These are phyloP conservation scores for Neofusicoccum parvum DNA, from an alignment of 2,329 filamentous ascomycete genomes.

Conservation along the genomic window DNA sequence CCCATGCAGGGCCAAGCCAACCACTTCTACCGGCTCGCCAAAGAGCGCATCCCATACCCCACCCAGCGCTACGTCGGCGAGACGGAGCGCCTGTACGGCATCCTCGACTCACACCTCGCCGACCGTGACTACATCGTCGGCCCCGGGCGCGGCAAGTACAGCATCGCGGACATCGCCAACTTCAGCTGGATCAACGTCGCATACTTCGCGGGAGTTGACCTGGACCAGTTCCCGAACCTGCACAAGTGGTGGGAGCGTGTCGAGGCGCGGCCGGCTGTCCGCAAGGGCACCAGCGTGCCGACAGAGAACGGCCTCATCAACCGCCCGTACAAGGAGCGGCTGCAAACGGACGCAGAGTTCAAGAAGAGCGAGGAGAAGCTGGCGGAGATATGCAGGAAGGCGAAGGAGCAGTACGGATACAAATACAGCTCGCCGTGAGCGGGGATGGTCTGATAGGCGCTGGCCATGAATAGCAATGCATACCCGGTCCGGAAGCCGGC, in stretches of 20 bases:
- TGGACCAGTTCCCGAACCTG: conserved; percentile 46
- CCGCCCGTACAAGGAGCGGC: conserved; percentile 36
- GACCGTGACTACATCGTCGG: conserved; percentile 47
- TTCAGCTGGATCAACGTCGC: conserved; percentile 49
- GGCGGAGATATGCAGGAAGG: conserved; percentile 39
- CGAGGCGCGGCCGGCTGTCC: conserved; percentile 44
- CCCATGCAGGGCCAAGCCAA: conserved; percentile 44
- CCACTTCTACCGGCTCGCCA: conserved; percentile 45
- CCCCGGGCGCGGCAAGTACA: conserved; percentile 47
- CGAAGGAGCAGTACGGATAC: conserved; percentile 51
- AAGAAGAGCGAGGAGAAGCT: conserved; percentile 48
- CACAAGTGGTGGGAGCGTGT: conserved; percentile 49
- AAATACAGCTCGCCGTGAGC: conserved; percentile 39
- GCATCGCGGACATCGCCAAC: conserved; percentile 50
- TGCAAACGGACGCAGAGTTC: conserved; percentile 53
- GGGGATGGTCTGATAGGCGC: not conserved
- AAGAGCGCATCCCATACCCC: conserved; percentile 47
- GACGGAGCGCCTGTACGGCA: conserved; percentile 49
- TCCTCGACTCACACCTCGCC: conserved; percentile 45
- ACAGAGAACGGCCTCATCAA: conserved; percentile 45
- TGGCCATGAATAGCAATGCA: conserved; percentile 6
- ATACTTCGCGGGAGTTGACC: conserved; percentile 44
- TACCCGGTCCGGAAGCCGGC: conserved; percentile 4
- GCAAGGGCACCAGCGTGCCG: conserved; percentile 42
- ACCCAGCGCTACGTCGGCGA: conserved; percentile 52